Evolutionary conservation across 2,329 filamentous ascomycete genomes (phyloP).

Genomic region (Graphiopsis chlorocephala): DNA sequence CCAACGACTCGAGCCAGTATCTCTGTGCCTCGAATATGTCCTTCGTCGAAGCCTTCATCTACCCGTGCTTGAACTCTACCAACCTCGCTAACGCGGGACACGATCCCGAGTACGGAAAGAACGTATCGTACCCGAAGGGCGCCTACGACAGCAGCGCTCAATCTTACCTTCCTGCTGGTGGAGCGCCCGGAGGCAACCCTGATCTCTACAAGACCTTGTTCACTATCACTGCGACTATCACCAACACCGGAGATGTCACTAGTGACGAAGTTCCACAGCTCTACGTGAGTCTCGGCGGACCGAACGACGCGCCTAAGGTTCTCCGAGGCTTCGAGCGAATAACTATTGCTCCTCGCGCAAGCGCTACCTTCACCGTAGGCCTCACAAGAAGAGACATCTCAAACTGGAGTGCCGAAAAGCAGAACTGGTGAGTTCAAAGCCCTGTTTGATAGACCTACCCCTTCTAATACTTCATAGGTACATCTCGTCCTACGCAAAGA

Average conservation of each 20-base stretch:
- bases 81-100: constrained; percentile 54
- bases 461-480: constrained; percentile 40
- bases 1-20: constrained; percentile 49
- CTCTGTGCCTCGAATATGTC: constrained; percentile 62
- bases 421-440: constrained; percentile 64
- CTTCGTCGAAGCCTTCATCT: constrained; percentile 57
- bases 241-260: constrained; percentile 58
- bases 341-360: constrained; percentile 64
- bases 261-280: constrained; percentile 58
- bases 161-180: constrained; percentile 61
- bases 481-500: constrained; percentile 55
- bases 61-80: constrained; percentile 66
- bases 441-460: neutral
- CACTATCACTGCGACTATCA: constrained; percentile 51
- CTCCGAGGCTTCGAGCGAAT: constrained; percentile 79
- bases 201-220: constrained; percentile 60
- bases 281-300: constrained; percentile 41
- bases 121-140: constrained; percentile 59
- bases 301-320: constrained; percentile 57
- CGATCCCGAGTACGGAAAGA: constrained; percentile 59
- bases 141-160: constrained; percentile 36
- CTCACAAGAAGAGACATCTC: constrained; percentile 76
- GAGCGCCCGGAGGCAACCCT: constrained; percentile 66
- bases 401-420: constrained; percentile 72
- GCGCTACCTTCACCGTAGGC: constrained; percentile 60